Conservation (phyloP, 2,329 filamentous ascomycete genomes). For the Phialophora expanda region DNA sequence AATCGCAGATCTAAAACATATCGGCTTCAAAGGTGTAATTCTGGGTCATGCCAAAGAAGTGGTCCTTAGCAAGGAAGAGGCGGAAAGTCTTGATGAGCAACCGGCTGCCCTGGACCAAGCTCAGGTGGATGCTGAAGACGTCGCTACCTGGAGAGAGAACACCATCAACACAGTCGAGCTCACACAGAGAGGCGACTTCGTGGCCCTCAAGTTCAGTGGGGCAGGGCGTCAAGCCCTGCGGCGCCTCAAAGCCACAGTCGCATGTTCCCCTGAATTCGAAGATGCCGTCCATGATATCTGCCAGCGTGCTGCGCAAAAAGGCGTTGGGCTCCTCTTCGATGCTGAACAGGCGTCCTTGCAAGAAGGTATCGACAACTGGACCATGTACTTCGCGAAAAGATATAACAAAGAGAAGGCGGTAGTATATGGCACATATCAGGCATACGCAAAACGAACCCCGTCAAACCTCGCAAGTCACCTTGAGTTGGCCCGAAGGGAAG, state of each 20-base stretch:
- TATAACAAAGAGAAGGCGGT: slow-evolving; percentile 75
- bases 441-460: slow-evolving; percentile 71
- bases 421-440: slow-evolving; percentile 81
- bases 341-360: slow-evolving; percentile 84
- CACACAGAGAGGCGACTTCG: slow-evolving; percentile 61
- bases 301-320: slow-evolving; percentile 69
- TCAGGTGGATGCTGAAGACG: slow-evolving; percentile 39
- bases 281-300: slow-evolving; percentile 77
- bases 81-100: slow-evolving; percentile 33
- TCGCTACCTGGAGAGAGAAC: slow-evolving; percentile 70
- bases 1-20: slow-evolving; percentile 67
- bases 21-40: slow-evolving; percentile 84
- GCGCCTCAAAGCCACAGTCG: slow-evolving; percentile 66
- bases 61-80: slow-evolving; percentile 60
- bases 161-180: slow-evolving; percentile 71
- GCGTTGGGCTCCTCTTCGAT: slow-evolving; percentile 78
- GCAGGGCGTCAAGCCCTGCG: slow-evolving; percentile 75
- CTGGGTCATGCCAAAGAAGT: slow-evolving; percentile 84
- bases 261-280: slow-evolving; percentile 68
- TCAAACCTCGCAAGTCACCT: slow-evolving; percentile 65
- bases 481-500: slow-evolving; percentile 60
- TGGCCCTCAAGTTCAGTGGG: slow-evolving; percentile 78
- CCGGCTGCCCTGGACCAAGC: slow-evolving; percentile 25
- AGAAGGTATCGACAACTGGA: slow-evolving; percentile 80
- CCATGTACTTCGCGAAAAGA: slow-evolving; percentile 73